Conservation (phyloP, 345 rosid genomes). For the Barbarea vulgaris region DNA sequence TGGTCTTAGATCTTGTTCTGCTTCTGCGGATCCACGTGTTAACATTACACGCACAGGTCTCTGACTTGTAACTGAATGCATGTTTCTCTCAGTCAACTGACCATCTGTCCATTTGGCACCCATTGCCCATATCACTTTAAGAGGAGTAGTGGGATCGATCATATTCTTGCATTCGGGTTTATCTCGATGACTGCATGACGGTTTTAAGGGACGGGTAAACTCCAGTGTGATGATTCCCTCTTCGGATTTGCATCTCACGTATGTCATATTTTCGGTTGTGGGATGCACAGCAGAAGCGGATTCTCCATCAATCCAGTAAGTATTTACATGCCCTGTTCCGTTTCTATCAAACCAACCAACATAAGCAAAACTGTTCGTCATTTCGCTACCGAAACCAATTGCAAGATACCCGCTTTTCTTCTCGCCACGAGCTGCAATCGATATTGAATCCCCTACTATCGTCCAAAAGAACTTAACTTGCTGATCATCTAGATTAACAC, state of each 20-base stretch:
- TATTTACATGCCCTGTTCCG: constrained; percentile 73
- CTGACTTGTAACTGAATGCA: constrained; percentile 91
- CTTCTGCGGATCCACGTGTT: constrained; percentile 85
- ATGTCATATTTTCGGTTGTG: constrained; percentile 77
- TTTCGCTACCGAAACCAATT: constrained; percentile 77
- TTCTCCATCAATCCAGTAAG: constrained; percentile 90
- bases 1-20: constrained; percentile 88
- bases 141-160: constrained; percentile 91
- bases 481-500: constrained; percentile 88
- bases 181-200: constrained; percentile 54
- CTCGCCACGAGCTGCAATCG: constrained; percentile 90
- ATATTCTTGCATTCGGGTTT: constrained; percentile 76
- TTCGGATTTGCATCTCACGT: constrained; percentile 86
- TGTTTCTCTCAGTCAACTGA: constrained; percentile 76
- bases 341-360: constrained; percentile 85
- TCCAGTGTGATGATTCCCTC: constrained; percentile 91
- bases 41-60: constrained; percentile 83
- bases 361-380: constrained; percentile 84
- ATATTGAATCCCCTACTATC: constrained; percentile 64
- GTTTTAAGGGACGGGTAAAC: constrained; percentile 78
- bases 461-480: constrained; percentile 97
- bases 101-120: constrained; percentile 83
- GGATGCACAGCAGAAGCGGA: constrained; percentile 72
- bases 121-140: constrained; percentile 93
- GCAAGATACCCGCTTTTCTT: constrained; percentile 95